Conservation (phyloP, 78 protist species). For the Dictyostelium citrinum region DNA sequence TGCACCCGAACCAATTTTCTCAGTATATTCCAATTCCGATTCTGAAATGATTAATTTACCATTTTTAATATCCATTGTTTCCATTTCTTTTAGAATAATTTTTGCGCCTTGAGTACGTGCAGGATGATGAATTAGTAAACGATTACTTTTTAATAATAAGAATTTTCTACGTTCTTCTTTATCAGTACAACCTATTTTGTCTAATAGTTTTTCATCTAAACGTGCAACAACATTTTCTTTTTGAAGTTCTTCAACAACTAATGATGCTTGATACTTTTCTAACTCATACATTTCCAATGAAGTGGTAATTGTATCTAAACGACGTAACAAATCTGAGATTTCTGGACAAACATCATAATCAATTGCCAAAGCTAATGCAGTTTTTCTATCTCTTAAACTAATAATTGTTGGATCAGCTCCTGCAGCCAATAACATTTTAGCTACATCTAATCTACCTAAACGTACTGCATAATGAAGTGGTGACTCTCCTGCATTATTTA, state of each 20-base stretch:
- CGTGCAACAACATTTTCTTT: slow-evolving; percentile 29
- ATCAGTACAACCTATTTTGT: slow-evolving; percentile 33
- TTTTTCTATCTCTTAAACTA: slow-evolving; percentile 12
- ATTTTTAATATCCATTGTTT: slow-evolving; percentile 72
- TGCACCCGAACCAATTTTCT: slow-evolving; percentile 75
- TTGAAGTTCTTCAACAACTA: slow-evolving; percentile 35
- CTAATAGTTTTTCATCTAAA: slow-evolving; percentile 38
- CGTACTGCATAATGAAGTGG: slow-evolving; percentile 82
- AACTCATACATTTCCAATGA: neutral
- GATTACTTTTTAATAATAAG: slow-evolving; percentile 3
- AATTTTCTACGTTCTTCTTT: slow-evolving; percentile 29
- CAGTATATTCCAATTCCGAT: slow-evolving; percentile 67
- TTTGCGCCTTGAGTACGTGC: slow-evolving; percentile 60
- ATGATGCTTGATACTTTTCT: slow-evolving; percentile 17
- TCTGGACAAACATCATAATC: slow-evolving; percentile 35
- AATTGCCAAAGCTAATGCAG: slow-evolving; percentile 37
- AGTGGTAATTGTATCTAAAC: slow-evolving; percentile 30
- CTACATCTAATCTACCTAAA: slow-evolving; percentile 77
- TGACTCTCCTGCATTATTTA: slow-evolving; percentile 50
- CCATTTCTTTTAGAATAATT: slow-evolving; percentile 44
- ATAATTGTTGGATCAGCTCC: slow-evolving; percentile 76
- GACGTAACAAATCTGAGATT: slow-evolving; percentile 15
- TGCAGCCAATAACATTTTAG: slow-evolving; percentile 43
- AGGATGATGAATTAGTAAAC: neutral
- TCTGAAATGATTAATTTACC: slow-evolving; percentile 69